A percentile compares a stretch with the other conserved stretches of the same genome.
phyloP scores from a whole-genome alignment of 352 stramenopile species.

The Globisporangium middletonii region DNA sequence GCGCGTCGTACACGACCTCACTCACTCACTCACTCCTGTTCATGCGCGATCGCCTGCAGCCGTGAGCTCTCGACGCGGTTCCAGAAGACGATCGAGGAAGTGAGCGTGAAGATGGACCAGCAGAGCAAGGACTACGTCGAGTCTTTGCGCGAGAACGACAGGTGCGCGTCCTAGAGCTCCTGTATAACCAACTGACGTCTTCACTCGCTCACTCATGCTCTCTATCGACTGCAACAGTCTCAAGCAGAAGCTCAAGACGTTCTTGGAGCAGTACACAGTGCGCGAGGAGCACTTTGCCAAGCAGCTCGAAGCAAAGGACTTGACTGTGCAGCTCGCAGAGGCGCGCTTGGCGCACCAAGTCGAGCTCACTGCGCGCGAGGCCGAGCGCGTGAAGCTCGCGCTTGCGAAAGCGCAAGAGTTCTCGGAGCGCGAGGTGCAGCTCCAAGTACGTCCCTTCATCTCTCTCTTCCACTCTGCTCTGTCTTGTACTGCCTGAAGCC shows the following conservation, averaged over 20 bases:
- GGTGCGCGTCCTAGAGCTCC: constrained; percentile 3
- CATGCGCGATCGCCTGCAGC: constrained; percentile 14
- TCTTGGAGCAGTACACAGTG: constrained; percentile 74
- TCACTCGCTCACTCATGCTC: background rate
- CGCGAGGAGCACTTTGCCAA: constrained; percentile 82
- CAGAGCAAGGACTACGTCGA: constrained; percentile 80
- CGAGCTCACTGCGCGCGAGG: constrained; percentile 62
- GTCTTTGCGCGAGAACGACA: constrained; percentile 83
- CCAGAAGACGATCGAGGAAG: constrained; percentile 84
- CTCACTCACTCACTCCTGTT: too few relatives aligned
- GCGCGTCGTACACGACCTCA: too few relatives aligned
- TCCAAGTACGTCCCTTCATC: constrained; percentile 38
- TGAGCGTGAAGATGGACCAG: constrained; percentile 86
- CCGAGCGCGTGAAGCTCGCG: constrained; percentile 66
- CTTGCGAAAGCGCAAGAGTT: constrained; percentile 82
- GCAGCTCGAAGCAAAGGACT: constrained; percentile 78
- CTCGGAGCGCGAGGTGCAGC: constrained; percentile 60
- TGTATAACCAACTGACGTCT: background rate
- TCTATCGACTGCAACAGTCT: constrained; percentile 28
- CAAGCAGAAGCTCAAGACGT: constrained; percentile 78
- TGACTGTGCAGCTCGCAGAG: constrained; percentile 75
- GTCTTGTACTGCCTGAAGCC: background rate
- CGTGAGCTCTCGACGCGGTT: constrained; percentile 73
- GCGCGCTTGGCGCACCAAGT: constrained; percentile 78
- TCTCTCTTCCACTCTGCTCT: too few relatives aligned